Evolutionary conservation across 345 rosid species (phyloP).

Genomic region (Citrus hindsii): DNA sequence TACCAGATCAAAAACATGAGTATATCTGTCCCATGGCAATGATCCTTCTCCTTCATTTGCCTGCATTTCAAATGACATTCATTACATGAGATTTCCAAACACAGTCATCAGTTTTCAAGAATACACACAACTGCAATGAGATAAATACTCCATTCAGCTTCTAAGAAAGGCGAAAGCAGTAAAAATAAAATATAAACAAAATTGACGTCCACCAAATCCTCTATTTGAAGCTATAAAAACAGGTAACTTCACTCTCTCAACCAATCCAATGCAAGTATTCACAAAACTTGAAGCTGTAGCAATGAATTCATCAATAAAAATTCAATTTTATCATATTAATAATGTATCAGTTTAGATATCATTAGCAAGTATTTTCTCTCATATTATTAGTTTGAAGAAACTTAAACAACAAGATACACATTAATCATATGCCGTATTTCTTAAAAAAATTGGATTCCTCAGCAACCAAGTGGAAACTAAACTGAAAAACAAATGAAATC

Average conservation of each 20-base stretch:
- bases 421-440: not conserved
- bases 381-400: no score
- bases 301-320: not conserved
- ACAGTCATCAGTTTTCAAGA: not conserved
- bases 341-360: not conserved
- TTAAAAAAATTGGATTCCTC: conserved; percentile 18
- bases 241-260: not conserved
- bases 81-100: conserved; percentile 13
- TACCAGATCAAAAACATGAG: conserved; percentile 59
- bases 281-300: not conserved
- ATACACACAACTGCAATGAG: not conserved
- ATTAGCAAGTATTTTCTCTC: not conserved
- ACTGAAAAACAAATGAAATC: conserved; percentile 11
- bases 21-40: conserved; percentile 55
- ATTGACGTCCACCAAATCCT: not conserved
- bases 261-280: not conserved
- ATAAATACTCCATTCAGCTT: not conserved
- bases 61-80: conserved; percentile 34
- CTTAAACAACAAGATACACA: not conserved
- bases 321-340: not conserved
- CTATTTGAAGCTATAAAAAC: not conserved
- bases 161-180: not conserved
- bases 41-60: conserved; percentile 64
- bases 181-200: not conserved
- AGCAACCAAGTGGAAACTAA: conserved; percentile 17